Conservation (phyloP, 306 rosid genomes). For the Corylus avellana region DNA sequence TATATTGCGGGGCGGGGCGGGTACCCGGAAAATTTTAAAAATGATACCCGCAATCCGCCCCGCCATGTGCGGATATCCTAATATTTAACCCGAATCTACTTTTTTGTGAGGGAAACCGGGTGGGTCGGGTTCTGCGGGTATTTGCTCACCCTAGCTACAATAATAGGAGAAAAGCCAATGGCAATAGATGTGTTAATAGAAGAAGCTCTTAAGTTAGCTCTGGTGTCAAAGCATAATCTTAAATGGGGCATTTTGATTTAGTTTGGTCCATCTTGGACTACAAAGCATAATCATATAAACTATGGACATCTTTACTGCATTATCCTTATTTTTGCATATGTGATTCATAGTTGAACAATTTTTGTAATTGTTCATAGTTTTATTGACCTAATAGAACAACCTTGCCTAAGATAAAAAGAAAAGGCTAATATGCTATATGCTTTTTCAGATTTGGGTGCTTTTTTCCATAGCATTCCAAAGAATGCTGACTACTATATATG, state of each 20-base stretch:
- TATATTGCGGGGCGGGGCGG: no score
- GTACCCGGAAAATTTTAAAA: no score
- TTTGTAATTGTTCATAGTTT: constrained; percentile 11
- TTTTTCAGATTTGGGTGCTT: not conserved
- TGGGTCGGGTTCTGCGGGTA: no score
- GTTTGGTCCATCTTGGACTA: constrained; percentile 12
- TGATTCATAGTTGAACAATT: constrained; percentile 14
- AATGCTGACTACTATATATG: not conserved
- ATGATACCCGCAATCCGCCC: no score
- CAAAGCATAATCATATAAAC: not conserved
- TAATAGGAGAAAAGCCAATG: constrained; percentile 1
- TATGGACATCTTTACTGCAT: constrained; percentile 10
- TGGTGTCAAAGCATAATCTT: constrained; percentile 10
- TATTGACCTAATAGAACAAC: constrained; percentile 6
- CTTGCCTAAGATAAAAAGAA: not conserved
- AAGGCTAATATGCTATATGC: not conserved
- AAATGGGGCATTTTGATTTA: not conserved
- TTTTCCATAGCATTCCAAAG: not conserved
- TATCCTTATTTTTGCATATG: constrained; percentile 20
- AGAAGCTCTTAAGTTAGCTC: constrained; percentile 19
- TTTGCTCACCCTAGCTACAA: not conserved
- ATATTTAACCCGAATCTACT: no score
- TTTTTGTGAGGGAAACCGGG: no score
- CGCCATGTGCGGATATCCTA: no score
- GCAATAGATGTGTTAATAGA: not conserved